Percentiles rank a stretch among this genome's conserved stretches.
These are phyloP conservation scores for Carex parvula DNA, from an alignment of 176 grass and related monocot genomes.

Conservation along the genomic window DNA sequence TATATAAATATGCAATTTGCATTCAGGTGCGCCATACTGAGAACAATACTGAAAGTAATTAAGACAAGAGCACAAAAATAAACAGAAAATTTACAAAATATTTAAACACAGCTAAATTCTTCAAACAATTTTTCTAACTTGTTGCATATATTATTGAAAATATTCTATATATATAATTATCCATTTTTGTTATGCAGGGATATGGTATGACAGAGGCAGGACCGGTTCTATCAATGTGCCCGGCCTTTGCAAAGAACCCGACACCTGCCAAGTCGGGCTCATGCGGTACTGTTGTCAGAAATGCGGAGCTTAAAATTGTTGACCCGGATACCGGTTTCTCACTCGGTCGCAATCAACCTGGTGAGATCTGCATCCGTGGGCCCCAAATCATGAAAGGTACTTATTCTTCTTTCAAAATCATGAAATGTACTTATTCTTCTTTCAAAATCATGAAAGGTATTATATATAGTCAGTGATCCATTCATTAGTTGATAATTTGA, in stretches of 20 bases:
- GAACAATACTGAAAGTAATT: not conserved
- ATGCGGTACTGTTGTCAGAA: slow-evolving; percentile 83
- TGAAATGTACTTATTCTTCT: too few species aligned
- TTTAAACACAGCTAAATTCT: not conserved
- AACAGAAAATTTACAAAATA: not conserved
- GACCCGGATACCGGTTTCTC: slow-evolving; percentile 77
- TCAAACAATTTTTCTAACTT: not conserved
- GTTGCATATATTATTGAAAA: not conserved
- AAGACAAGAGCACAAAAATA: not conserved
- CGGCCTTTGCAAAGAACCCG: slow-evolving; percentile 77
- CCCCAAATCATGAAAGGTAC: slow-evolving; percentile 96
- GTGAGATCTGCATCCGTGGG: slow-evolving; percentile 95
- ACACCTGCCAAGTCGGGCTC: slow-evolving; percentile 58
- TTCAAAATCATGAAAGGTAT: too few species aligned
- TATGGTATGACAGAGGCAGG: slow-evolving; percentile 98
- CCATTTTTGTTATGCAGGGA: slow-evolving; percentile 38
- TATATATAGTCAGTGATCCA: not conserved
- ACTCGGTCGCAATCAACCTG: slow-evolving; percentile 58
- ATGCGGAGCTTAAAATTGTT: slow-evolving; percentile 82
- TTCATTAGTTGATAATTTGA: not conserved
- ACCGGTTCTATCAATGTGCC: slow-evolving; percentile 89
- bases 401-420: not conserved
- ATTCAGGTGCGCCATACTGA: not conserved
- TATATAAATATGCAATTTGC: not conserved
- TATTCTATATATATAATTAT: not conserved